A percentile compares a stretch with the other conserved stretches of the same genome.
Conservation (phyloP, 768 basidiomycete species). For the Leccinum arenicola region DNA sequence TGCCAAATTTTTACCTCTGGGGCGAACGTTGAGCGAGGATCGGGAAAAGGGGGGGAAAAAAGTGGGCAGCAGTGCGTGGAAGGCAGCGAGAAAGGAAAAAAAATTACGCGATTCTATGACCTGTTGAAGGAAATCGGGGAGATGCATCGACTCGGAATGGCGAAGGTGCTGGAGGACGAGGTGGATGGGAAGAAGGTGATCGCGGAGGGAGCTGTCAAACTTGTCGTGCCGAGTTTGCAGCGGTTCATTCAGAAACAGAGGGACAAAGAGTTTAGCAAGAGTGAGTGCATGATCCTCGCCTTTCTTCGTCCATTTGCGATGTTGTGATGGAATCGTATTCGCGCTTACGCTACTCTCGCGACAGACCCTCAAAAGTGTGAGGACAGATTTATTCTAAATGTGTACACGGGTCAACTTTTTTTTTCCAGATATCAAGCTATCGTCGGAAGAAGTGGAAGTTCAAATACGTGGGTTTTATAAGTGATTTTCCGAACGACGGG, state of each 20-base stretch:
- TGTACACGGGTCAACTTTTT: conserved; percentile 10
- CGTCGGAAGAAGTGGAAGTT: conserved; percentile 68
- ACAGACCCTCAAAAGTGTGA: conserved; percentile 54
- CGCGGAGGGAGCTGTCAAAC: conserved; percentile 70
- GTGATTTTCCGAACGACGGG: conserved; percentile 4
- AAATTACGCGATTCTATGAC: conserved; percentile 80
- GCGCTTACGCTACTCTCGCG: not conserved
- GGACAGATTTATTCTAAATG: conserved; percentile 13
- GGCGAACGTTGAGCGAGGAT: conserved; percentile 58
- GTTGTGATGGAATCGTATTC: not conserved
- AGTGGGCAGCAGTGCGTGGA: conserved; percentile 39
- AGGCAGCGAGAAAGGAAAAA: conserved; percentile 73
- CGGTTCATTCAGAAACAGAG: conserved; percentile 71
- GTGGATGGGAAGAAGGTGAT: conserved; percentile 54
- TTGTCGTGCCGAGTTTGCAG: conserved; percentile 73
- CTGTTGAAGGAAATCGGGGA: conserved; percentile 77
- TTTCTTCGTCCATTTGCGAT: not conserved
- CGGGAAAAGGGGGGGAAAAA: conserved; percentile 37
- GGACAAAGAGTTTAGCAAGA: conserved; percentile 84
- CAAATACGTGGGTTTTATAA: conserved; percentile 65
- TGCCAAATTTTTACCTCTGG: conserved; percentile 73
- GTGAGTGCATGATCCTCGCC: conserved; percentile 42
- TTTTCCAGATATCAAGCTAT: conserved; percentile 72
- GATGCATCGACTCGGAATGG: conserved; percentile 54
- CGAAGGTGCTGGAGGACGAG: conserved; percentile 71